phyloP scores from a whole-genome alignment of 768 basidiomycete species.

The Mycena olivaceomarginata region DNA sequence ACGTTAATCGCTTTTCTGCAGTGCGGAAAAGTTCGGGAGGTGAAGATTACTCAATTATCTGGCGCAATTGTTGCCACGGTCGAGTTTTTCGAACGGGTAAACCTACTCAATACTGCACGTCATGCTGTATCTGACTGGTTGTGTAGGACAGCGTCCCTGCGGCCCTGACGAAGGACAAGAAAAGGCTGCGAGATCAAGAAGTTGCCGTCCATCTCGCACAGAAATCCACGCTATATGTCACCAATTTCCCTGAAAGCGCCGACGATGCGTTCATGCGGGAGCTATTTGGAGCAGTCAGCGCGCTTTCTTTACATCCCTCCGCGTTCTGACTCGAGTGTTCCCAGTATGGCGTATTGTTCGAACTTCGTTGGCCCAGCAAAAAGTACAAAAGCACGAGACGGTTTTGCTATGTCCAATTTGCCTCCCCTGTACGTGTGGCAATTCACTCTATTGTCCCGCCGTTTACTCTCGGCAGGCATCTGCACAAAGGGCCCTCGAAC shows the following conservation, averaged over 20 bases:
- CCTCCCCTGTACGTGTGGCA: conserved; percentile 79
- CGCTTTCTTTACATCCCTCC: background rate
- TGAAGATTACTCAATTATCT: conserved; percentile 82
- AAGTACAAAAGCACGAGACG: conserved; percentile 94
- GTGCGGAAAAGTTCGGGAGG: conserved; percentile 93
- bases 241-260: conserved; percentile 92
- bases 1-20: conserved; percentile 52
- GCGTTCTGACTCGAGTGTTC: conserved; percentile 17
- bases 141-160: conserved; percentile 86
- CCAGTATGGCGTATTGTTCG: conserved; percentile 93
- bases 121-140: conserved; percentile 21
- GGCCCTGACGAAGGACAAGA: conserved; percentile 96
- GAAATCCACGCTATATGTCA: conserved; percentile 96
- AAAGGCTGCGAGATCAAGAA: conserved; percentile 84
- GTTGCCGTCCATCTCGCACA: conserved; percentile 93
- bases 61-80: conserved; percentile 86
- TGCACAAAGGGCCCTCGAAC: conserved; percentile 86
- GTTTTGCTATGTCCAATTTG: conserved; percentile 96
- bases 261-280: conserved; percentile 87
- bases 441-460: conserved; percentile 6
- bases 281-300: conserved; percentile 85
- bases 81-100: conserved; percentile 85
- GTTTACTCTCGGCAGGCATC: conserved; percentile 62
- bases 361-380: conserved; percentile 98
- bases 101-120: conserved; percentile 39